Evolutionary conservation across 2,329 filamentous ascomycete species (phyloP).

Genomic region (Fusarium anguioides): DNA sequence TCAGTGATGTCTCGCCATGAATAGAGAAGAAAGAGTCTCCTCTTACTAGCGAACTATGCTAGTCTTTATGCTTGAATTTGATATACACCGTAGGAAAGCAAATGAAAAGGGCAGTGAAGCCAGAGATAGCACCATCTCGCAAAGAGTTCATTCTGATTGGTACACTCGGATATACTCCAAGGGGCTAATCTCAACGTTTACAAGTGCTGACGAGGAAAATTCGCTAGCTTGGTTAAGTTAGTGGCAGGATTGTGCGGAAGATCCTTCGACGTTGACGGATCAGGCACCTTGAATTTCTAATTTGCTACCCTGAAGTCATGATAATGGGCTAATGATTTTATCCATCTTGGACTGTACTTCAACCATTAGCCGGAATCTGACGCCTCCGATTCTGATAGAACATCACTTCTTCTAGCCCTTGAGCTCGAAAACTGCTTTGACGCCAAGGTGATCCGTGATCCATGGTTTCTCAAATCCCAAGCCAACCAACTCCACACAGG

Average conservation of each 20-base stretch:
- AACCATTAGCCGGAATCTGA: no score
- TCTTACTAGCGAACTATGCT: no score
- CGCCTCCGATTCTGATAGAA: no score
- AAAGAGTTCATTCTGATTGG: not conserved
- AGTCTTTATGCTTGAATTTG: not conserved
- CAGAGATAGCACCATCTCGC: not conserved
- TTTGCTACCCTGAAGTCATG: no score
- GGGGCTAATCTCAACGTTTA: not conserved
- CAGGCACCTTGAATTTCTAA: no score
- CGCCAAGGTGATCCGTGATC: constrained; percentile 19
- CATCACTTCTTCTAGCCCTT: not conserved
- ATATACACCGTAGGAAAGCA: no score
- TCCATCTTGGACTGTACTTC: no score
- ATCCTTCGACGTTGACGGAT: no score
- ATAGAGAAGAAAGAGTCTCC: not conserved
- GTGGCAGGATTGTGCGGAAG: no score
- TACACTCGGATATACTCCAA: fast-evolving
- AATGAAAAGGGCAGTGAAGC: no score
- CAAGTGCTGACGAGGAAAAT: not conserved
- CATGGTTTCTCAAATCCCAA: constrained; percentile 17
- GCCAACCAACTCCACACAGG: not conserved
- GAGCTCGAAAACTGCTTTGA: constrained; percentile 9
- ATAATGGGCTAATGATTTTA: no score
- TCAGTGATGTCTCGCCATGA: not conserved
- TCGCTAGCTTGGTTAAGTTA: no score